Base-by-base conservation (phyloP, 768 basidiomycete species). In the Tylopilus subfusipes region DNA sequence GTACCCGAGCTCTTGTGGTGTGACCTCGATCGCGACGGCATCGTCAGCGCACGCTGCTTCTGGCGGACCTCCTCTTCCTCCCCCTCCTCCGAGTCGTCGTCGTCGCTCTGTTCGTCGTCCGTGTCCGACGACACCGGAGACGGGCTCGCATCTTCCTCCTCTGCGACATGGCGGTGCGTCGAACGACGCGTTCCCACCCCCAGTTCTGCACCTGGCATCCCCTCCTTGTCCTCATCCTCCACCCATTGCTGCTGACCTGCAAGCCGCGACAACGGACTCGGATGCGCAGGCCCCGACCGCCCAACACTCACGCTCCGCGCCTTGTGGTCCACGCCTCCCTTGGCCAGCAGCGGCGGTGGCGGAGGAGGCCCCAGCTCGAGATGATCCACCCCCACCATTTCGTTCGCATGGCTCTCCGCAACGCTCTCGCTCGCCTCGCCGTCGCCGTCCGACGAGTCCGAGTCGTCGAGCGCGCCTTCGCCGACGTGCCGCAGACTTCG, bases 401-500 rank as follows among this genome's bases (percentile, higher is more conserved):
- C 75, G 53, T 68, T 68, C 24, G 22, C 52, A 24, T 59, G 56
- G 13, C 58, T 53, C n/a, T 61, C 63, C 10, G 24, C 52, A 14
- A 56, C 52, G 10, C 61, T 58, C 27, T 65, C 68, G 27, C 65
- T 58, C 38, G 44, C 61, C 14, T 47, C 58, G 5, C 54, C 48
- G 12, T 72, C 78, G 5, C 54, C 48, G 13, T 72, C 78, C 2
- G 79, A 80, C 1, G 87, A 88, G 70, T 90, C 88, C 0, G 87
- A 90, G 62, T 90, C 88, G 54, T 87, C 85, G 4, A 92, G 69
- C 2, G 85, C 86, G 25, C 89, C 88, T 63, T 90, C 90, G 5
- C 89, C 89, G 12, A 85, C 81, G 61, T 89, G 83, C 2, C 81
- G 74, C 30, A 82, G 70, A 54, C 80, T 87, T 50, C 68, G 68